A percentile compares a stretch with the other conserved stretches of the same genome.
phyloP scores from a whole-genome alignment of 441 rosid species.

The Caryocar brasiliense region DNA sequence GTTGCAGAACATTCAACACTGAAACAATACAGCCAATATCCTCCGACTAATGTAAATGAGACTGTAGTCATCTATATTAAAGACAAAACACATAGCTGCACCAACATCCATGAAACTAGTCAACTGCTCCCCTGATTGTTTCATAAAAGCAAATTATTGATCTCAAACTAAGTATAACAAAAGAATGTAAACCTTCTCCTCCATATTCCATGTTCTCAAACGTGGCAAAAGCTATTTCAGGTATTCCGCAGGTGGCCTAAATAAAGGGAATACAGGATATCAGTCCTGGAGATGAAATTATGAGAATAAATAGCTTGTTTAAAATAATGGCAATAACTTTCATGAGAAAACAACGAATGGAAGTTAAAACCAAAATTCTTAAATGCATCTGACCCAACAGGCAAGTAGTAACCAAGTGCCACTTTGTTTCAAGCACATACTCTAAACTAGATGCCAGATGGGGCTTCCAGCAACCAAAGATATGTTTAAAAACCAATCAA shows the following conservation, averaged over 20 bases:
- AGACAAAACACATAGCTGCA: not conserved
- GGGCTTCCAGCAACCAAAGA: not conserved
- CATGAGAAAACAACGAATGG: not conserved
- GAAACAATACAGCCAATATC: too few species aligned
- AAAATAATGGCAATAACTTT: too few species aligned
- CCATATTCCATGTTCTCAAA: conserved; percentile 97
- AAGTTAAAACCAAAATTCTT: not conserved
- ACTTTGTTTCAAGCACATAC: not conserved
- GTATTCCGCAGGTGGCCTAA: conserved; percentile 90
- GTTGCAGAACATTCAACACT: too few species aligned
- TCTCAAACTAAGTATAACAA: conserved; percentile 1
- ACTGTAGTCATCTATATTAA: not conserved
- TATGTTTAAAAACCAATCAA: not conserved
- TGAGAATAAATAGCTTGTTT: not conserved
- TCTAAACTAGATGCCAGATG: too few species aligned
- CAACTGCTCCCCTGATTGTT: not conserved
- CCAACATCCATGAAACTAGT: not conserved
- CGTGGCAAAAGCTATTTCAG: conserved; percentile 82
- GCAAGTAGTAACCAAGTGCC: not conserved
- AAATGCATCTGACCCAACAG: not conserved
- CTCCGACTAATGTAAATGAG: too few species aligned
- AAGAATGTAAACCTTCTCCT: conserved; percentile 69
- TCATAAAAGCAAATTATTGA: not conserved
- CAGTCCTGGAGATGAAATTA: conserved; percentile 12
- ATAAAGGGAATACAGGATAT: conserved; percentile 15